Evolutionary conservation across 495 filamentous ascomycete species (phyloP), one percentile per base, ranked within the genome.

Genomic region (Podospora pseudoanserina): DNA sequence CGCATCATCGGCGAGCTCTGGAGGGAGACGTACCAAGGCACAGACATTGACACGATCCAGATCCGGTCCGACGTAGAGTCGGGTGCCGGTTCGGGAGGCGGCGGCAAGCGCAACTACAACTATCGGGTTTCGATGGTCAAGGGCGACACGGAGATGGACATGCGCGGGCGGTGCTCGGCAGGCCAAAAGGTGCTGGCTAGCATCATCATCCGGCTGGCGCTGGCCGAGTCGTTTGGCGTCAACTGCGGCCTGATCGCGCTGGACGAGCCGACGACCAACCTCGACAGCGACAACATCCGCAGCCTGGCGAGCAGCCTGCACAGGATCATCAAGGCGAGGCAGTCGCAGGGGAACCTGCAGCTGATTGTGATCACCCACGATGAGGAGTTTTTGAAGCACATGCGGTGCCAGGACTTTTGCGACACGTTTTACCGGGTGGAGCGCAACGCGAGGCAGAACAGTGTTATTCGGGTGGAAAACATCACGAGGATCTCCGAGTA

Each of bases 71-170:
- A 96, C 80, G 90, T 89, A 71, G 93, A 95, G 76, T 84, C 85
- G 58, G 69, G 59, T 16, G 63, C 73, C 5, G 66, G 61, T 19
- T 49, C 65, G 13, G 57, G 23, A 23, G 23, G 58, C 27, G 89
- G 86, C 64, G 90, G 87, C 66, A 95, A 92, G 72, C 88, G 91
- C 64, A 91, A 85, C 39, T 99, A 98, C 85, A 97, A 99, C 78
- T 99, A 99, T 81, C 91, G 96, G 65, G 95, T 99, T 0, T 92
- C 91, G 81, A 99, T 99, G 96, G 89, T 97, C 71, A 99, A 99
- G 82, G 89, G 93, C 74, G 92, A 94, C 72, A 89, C 90, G 3
- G 95, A 99, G 78, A 97, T 99, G 94, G 95, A 99, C 80, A 99
- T 99, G 95, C 92, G 95, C 68, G 95, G 95, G 11, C 90, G 95